Evolutionary conservation across 129 eudicot genomes (phyloP).

Genomic region (Saussurea involucrata): DNA sequence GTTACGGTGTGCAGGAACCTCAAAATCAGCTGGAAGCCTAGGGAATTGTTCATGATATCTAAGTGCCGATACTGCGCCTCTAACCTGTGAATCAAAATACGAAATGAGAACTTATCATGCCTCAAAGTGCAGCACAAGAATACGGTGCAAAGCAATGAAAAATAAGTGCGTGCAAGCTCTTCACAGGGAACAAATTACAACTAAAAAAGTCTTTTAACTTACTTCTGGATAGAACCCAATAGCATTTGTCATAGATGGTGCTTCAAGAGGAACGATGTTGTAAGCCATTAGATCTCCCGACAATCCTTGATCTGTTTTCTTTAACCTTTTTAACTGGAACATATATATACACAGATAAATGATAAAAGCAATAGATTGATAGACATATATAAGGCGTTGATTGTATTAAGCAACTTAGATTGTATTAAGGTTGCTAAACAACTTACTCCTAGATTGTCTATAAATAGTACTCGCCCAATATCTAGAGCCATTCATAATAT

Average conservation of each 20-base stretch:
- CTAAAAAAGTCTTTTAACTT: conserved; percentile 32
- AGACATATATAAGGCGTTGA: not conserved
- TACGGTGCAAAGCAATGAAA: not conserved
- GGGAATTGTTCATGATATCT: conserved; percentile 73
- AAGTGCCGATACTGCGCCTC: conserved; percentile 81
- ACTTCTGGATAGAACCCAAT: conserved; percentile 95
- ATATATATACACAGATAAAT: not conserved
- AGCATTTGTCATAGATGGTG: conserved; percentile 80
- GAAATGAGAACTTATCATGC: not conserved
- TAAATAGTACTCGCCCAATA: not conserved
- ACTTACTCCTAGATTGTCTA: not conserved
- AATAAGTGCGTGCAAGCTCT: not conserved
- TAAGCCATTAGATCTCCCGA: conserved; percentile 78
- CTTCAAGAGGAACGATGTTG: conserved; percentile 93
- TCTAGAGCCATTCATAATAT: not conserved
- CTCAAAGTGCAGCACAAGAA: conserved; percentile 8
- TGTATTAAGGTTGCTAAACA: not conserved
- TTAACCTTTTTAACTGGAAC: conserved; percentile 75
- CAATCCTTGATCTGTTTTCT: conserved; percentile 73
- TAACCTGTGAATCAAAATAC: conserved; percentile 47
- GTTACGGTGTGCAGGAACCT: conserved; percentile 62
- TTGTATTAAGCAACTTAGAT: not conserved
- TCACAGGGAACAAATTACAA: not conserved
- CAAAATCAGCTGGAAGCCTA: conserved; percentile 66
- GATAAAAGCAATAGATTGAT: not conserved